Percentiles rank a stretch among this genome's conserved stretches.
These are phyloP conservation scores for Eimeria brunetti DNA, from an alignment of 169 alveolate species.

Conservation along the genomic window DNA sequence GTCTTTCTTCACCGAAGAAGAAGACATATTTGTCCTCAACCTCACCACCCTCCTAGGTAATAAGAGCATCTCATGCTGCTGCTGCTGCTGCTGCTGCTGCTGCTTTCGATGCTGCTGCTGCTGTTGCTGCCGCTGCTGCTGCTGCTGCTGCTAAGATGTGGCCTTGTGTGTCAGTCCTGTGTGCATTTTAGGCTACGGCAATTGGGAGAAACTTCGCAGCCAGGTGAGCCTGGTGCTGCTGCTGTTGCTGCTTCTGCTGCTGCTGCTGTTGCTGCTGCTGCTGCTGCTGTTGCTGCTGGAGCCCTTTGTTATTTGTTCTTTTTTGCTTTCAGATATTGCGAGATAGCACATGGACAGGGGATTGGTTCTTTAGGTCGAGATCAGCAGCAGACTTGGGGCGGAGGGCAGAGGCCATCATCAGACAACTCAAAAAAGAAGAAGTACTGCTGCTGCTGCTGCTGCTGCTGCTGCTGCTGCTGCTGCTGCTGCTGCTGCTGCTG, in stretches of 20 bases:
- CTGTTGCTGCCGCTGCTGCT: neutral
- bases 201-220: constrained; percentile 87
- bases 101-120: neutral
- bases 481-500: neutral
- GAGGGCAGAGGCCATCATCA: constrained; percentile 88
- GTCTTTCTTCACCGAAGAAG: constrained; percentile 86
- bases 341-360: constrained; percentile 86
- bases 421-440: constrained; percentile 87
- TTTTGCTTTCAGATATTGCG: constrained; percentile 16
- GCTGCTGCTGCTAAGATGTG: neutral
- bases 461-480: neutral
- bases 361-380: constrained; percentile 88
- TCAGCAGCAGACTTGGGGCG: constrained; percentile 85
- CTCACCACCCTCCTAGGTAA: constrained; percentile 84
- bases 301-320: neutral
- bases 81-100: constrained; percentile 57
- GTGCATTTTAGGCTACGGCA: constrained; percentile 86
- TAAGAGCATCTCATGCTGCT: constrained; percentile 5
- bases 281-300: neutral
- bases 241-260: constrained; percentile 7
- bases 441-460: constrained; percentile 23
- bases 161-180: neutral
- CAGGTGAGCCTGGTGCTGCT: constrained; percentile 52
- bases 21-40: constrained; percentile 89
- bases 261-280: constrained; percentile 6